Conservation (phyloP, 2,329 filamentous ascomycete species). For the Niveomyces coronatus region DNA sequence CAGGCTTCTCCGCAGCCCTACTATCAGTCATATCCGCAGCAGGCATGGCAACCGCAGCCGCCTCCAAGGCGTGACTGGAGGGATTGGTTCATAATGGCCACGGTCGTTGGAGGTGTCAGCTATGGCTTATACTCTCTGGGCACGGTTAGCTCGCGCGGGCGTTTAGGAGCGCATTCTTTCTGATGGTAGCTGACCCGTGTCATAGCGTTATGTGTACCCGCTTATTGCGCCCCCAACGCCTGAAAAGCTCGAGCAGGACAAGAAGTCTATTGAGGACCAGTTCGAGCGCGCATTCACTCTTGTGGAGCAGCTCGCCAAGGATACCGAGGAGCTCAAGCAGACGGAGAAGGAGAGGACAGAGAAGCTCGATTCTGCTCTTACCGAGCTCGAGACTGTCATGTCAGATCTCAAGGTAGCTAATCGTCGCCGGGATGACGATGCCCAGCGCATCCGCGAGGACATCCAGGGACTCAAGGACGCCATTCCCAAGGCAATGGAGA, state of each 20-base stretch:
- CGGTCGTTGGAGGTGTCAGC: constrained; percentile 77
- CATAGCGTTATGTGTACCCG: constrained; percentile 77
- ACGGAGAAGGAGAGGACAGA: constrained; percentile 79
- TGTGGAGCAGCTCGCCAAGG: constrained; percentile 82
- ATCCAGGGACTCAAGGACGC: constrained; percentile 71
- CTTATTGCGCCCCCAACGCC: constrained; percentile 88
- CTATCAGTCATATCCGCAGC: constrained; percentile 39
- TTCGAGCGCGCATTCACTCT: constrained; percentile 88
- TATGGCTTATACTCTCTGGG: constrained; percentile 84
- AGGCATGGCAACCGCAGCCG: constrained; percentile 48
- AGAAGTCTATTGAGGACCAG: constrained; percentile 81
- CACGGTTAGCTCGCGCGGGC: constrained; percentile 47
- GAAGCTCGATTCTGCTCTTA: constrained; percentile 68
- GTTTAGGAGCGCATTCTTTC: neutral
- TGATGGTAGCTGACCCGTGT: constrained; percentile 16
- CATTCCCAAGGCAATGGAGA: constrained; percentile 80
- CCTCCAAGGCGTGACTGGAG: constrained; percentile 84
- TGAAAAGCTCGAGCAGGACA: constrained; percentile 88
- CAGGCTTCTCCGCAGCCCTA: constrained; percentile 32
- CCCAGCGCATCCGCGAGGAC: constrained; percentile 76
- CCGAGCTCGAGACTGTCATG: constrained; percentile 77
- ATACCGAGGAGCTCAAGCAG: constrained; percentile 79
- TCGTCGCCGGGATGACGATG: constrained; percentile 76
- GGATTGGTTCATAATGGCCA: constrained; percentile 99
- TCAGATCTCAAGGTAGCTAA: constrained; percentile 72